Evolutionary conservation across 345 rosid genomes (phyloP), one percentile per base, ranked within the genome.

Genomic region (Jatropha curcas): DNA sequence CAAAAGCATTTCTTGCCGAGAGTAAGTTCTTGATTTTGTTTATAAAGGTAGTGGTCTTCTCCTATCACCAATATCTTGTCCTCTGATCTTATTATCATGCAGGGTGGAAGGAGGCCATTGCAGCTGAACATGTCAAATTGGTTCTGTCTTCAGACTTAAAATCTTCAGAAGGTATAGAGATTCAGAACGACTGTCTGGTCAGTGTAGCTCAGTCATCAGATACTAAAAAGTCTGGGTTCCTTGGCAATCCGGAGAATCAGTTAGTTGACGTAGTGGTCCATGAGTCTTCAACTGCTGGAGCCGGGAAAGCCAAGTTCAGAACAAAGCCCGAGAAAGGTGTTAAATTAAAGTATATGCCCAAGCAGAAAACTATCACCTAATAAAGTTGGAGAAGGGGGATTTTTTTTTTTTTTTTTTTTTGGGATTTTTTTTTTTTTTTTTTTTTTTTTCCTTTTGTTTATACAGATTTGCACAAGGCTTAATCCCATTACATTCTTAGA

Each of bases 101-200:
- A 96, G 99, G 97, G 82, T 96, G 99, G 99, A 91, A 88, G 82
- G 88, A 85, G 82, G 93, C 93, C 62, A 83, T 82, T 35, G 86
- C 86, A 9, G 77, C 75, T 1, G 87, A 90, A 66, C 98, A 93
- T 73, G 89, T 91, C 79, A 86, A 76, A 65, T 76, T 93, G 85
- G 84, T 84, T 74, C 81, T 90, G 60, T 75, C 86, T 27, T 79
- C 82, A 24, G 86, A 86, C 68, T 75, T 70, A 14, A 86, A 86
- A 43, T 56, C 77, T 71, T 63, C 59, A 37, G 75, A 71, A 71
- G 53, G 28, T 41, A 66, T 63, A 1, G 84, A 60, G 74, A 45
- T 62, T 24, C 70, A 76, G 24, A 35, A 22, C 8, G 84, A 74
- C 43, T 20, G n/a, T 63, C 68, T 67, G 63, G 76, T 45, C 28